Base-by-base conservation (phyloP, 352 stramenopile species). In the Achlya hypogyna region DNA sequence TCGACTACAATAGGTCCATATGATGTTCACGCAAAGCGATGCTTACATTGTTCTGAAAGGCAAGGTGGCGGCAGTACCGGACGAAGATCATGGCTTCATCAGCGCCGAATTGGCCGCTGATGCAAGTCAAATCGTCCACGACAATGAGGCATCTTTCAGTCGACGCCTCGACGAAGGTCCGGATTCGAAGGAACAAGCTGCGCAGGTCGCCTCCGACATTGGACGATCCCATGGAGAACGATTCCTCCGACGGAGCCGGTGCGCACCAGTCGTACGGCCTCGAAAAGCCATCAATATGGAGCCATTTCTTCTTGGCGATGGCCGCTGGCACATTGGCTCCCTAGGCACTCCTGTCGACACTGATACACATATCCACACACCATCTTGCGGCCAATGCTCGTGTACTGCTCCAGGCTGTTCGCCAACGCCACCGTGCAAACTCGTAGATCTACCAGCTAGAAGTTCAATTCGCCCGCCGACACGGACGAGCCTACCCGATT, bases 61-160 rank as follows among this genome's bases (percentile, higher is more conserved):
- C 86, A 29, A 91, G 65, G 14, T 81, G 76, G 53, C 85, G 86
- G 65, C 77, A 87, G 67, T 78, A 85, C 25, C 83, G 79, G 25
- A 85, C 72, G 63, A 91, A 88, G 12, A 76, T 68, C 2, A 87
- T 67, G 43, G 85, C 64, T 14, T 73, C 64, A 9, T 28, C 28
- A 5, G 68, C 71, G 43, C 79, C 79, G 69, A 81, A 88, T 16
- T 70, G 67, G 79, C 76, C 87, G 53, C 85, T 86, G 49, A 89
- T 58, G n/a, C 73, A 51, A 47, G 78, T 81, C 14, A 88, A 32
- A 62, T 89, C 83, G 32, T 91, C 83, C 14, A 91, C 63, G n/a
- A 89, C 71, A 52, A 91, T 40, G 42, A 31, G 18, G 35, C 14
- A 29, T 18, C 25, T 10, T 0, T 27, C 9, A 1, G 22, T 31